Conservation (phyloP, 345 rosid genomes). For the Salix purpurea region DNA sequence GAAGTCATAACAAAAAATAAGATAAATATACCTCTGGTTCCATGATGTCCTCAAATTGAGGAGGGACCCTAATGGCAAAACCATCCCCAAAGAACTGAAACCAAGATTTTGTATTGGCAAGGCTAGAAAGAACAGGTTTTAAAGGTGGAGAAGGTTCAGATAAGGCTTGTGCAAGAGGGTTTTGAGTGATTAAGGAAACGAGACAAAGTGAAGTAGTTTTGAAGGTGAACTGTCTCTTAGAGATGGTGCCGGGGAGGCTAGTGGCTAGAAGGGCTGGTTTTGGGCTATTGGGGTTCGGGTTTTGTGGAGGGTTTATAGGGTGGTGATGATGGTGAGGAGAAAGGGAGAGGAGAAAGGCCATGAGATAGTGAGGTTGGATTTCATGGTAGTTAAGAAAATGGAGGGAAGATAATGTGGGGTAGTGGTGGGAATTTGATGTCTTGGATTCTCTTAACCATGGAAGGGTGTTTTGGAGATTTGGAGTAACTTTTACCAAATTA, state of each 20-base stretch:
- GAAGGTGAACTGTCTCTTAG: conserved; percentile 52
- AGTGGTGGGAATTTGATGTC: neutral
- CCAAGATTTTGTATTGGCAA: conserved; percentile 79
- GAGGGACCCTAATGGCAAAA: conserved; percentile 83
- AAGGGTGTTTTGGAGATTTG: conserved; percentile 22
- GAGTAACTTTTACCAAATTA: no score
- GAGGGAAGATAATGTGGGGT: conserved; percentile 41
- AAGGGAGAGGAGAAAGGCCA: conserved; percentile 62
- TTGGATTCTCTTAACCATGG: neutral
- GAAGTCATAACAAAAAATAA: neutral
- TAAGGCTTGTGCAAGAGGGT: conserved; percentile 42
- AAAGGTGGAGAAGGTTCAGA: conserved; percentile 51
- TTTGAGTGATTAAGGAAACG: conserved; percentile 35
- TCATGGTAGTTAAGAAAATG: conserved; percentile 31
- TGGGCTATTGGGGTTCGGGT: conserved; percentile 9
- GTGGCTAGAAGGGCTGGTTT: conserved; percentile 8
- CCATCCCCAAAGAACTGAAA: conserved; percentile 83
- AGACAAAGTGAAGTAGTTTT: conserved; percentile 42
- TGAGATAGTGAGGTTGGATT: conserved; percentile 28
- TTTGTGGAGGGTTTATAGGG: conserved; percentile 23
- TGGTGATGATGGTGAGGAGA: conserved; percentile 38
- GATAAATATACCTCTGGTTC: conserved; percentile 67
- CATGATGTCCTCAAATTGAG: conserved; percentile 68
- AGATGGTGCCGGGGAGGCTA: conserved; percentile 14
- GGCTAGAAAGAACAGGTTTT: conserved; percentile 45